phyloP scores from a whole-genome alignment of 2,329 filamentous ascomycete species.

The Phialophora chinensis region DNA sequence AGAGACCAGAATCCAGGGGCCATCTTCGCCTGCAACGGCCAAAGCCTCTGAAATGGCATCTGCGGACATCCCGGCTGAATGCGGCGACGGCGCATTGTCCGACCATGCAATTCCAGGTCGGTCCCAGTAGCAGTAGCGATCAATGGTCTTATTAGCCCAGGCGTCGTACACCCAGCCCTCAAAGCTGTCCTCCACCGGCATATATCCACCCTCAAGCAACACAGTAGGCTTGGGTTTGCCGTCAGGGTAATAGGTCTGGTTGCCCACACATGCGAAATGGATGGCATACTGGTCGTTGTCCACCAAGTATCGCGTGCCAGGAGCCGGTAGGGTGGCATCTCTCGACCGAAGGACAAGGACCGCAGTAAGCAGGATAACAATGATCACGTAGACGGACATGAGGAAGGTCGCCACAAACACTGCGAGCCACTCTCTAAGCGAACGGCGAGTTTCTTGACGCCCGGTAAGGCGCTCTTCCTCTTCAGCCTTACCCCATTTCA shows the following conservation, averaged over 20 bases:
- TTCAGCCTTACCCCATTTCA: constrained; percentile 88
- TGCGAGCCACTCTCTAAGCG: constrained; percentile 80
- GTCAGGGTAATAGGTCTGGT: constrained; percentile 60
- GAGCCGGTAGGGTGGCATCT: constrained; percentile 74
- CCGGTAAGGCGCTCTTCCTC: constrained; percentile 94
- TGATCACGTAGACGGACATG: constrained; percentile 69
- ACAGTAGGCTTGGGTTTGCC: constrained; percentile 74
- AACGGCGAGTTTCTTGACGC: constrained; percentile 81
- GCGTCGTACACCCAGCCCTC: constrained; percentile 79
- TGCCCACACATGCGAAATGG: constrained; percentile 84
- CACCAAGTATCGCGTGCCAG: constrained; percentile 78
- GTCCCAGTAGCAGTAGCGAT: constrained; percentile 93
- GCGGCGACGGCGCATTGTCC: constrained; percentile 90
- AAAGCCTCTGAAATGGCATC: constrained; percentile 88
- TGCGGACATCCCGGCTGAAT: constrained; percentile 90
- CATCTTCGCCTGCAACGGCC: constrained; percentile 76
- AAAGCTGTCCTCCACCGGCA: constrained; percentile 77
- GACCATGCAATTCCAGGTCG: constrained; percentile 87
- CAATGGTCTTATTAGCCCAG: constrained; percentile 78
- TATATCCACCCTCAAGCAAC: constrained; percentile 82
- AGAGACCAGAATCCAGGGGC: constrained; percentile 86
- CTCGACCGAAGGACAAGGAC: constrained; percentile 80
- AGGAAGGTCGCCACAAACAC: constrained; percentile 77
- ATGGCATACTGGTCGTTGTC: constrained; percentile 84
- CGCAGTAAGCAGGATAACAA: constrained; percentile 75